These are phyloP conservation scores for Graphilbum ipis-grandicollis DNA, from an alignment of 2,329 filamentous ascomycete genomes.

Conservation along the genomic window DNA sequence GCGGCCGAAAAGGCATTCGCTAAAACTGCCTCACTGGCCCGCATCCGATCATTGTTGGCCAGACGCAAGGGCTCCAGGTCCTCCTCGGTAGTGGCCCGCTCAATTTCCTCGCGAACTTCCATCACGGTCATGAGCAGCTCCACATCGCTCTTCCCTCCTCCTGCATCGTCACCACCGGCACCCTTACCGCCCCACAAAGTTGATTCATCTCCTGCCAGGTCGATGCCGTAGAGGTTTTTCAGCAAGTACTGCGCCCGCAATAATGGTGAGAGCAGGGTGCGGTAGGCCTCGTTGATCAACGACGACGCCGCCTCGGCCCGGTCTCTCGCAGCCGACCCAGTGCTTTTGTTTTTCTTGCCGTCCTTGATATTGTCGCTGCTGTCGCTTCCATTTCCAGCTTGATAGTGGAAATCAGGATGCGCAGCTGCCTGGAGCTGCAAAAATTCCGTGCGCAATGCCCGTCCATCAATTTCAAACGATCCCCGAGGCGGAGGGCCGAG, in stretches of 20 bases:
- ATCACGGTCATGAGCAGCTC: constrained; percentile 64
- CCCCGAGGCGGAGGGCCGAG: constrained; percentile 60
- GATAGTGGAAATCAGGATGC: constrained; percentile 51
- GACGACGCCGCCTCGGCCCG: constrained; percentile 63
- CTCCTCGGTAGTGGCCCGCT: constrained; percentile 50
- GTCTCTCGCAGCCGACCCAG: constrained; percentile 12
- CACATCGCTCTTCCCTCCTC: constrained; percentile 19
- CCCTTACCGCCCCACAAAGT: constrained; percentile 43
- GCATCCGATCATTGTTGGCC: constrained; percentile 53
- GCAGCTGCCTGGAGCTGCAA: constrained; percentile 62
- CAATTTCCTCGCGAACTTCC: constrained; percentile 61
- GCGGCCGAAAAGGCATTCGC: constrained; percentile 41
- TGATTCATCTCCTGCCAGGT: constrained; percentile 64
- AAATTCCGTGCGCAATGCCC: constrained; percentile 65
- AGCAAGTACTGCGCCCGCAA: constrained; percentile 80
- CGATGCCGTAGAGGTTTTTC: constrained; percentile 47
- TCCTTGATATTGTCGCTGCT: no score
- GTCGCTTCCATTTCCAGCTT: background rate
- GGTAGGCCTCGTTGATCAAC: constrained; percentile 82
- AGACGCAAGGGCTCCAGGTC: constrained; percentile 40
- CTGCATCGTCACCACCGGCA: constrained; percentile 13
- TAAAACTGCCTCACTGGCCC: constrained; percentile 41
- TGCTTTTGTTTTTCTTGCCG: background rate
- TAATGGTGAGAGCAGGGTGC: constrained; percentile 63
- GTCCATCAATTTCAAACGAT: constrained; percentile 56